Base-by-base conservation (phyloP, 768 basidiomycete genomes). In the Boletellus emodensis region DNA sequence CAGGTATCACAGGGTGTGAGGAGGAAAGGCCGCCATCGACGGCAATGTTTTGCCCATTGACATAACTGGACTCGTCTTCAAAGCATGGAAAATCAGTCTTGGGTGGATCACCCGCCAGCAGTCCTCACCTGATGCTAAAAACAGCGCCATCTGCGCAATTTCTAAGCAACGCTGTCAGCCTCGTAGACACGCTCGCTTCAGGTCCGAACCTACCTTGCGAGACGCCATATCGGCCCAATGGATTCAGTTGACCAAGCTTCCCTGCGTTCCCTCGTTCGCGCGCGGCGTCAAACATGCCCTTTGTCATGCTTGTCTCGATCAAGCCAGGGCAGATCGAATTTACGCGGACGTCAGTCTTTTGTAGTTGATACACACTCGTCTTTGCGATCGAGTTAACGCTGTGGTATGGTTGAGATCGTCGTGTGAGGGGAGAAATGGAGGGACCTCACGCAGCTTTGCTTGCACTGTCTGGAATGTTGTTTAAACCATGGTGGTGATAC, bases 221-320 rank as follows among this genome's bases (percentile, higher is more conserved):
- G 52, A 94, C 71, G n/a, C 84, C 92, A 59, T 83, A 91, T 47
- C 94, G 77, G 17, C 89, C 84, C 51, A 90, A 64, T 10, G 94
- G 84, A 64, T 94, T 94, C 48, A 95, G 70, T 55, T 69, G 76
- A 4, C 94, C 94, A 44, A 97, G 78, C 71, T 86, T 92, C 45
- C 72, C 71, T 17, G 71, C 76, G n/a, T 75, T 87, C 9, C 94
- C 94, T 22, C 84, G 79, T 51, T 81, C 66, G 20, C 87, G 82
- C 26, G 94, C 94, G 43, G 77, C 77, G 24, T 87, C 81, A 60
- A 97, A 97, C 30, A 85, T 77, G n/a, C 57, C 62, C 43, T 69
- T 72, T 3, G 94, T 94, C 91, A 97, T 96, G 44, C 85, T 88
- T 9, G 94, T 97, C 72, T 95, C 89, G 61, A 96, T 92, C 50